Conservation (phyloP, 2,329 filamentous ascomycete genomes). For the Xylariales sp. region DNA sequence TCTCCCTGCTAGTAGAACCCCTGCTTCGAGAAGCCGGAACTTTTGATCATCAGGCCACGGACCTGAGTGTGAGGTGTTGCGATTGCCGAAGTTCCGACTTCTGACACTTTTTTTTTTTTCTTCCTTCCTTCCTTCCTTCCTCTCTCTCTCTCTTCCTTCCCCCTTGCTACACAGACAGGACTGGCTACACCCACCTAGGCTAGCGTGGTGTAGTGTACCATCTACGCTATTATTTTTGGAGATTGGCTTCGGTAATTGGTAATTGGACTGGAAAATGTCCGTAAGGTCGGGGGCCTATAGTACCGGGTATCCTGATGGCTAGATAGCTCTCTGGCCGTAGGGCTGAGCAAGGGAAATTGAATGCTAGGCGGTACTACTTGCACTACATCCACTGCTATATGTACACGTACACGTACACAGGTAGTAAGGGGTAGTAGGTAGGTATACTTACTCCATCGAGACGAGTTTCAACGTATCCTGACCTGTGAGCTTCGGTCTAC, state of each 20-base stretch:
- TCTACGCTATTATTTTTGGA: constrained; percentile 1
- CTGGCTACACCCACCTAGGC: no score
- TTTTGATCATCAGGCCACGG: neutral
- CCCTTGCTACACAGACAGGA: no score
- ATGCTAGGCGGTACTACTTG: no score
- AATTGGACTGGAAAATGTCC: constrained; percentile 1
- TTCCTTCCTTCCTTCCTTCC: no score
- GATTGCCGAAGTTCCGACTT: constrained; percentile 8
- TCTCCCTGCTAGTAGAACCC: neutral
- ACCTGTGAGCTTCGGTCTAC: neutral
- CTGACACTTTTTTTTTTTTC: neutral
- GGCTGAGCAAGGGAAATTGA: constrained; percentile 17
- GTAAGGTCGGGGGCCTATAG: neutral
- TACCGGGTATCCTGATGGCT: no score
- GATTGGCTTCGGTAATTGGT: constrained; percentile 14
- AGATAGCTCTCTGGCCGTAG: constrained; percentile 1
- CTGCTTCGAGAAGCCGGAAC: neutral
- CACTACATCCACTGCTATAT: no score
- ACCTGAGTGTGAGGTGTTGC: neutral
- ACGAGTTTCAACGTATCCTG: constrained; percentile 11
- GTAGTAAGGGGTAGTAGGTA: no score
- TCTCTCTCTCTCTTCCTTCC: no score
- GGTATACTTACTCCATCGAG: neutral
- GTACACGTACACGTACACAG: no score
- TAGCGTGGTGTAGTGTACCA: no score